phyloP scores from a whole-genome alignment of 805 yeast genomes.

The Teunomyces aglyptinius region DNA sequence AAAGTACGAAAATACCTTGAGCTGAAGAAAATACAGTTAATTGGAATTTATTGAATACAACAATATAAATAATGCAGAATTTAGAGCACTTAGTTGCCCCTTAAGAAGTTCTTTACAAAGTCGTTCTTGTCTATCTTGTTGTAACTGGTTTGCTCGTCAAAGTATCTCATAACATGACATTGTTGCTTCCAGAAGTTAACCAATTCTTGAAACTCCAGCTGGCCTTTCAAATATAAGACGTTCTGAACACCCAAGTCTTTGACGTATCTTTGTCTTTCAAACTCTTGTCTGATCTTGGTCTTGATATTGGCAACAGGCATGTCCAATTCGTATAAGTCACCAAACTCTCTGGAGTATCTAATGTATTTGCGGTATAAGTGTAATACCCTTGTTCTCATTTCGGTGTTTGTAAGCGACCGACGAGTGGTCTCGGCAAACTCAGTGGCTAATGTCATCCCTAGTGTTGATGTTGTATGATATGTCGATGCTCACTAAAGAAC shows the following conservation, averaged over 20 bases:
- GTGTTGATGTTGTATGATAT: conserved; percentile 1
- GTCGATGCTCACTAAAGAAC: conserved; percentile 7
- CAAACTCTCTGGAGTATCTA: conserved; percentile 57
- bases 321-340: conserved; percentile 68
- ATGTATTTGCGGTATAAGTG: conserved; percentile 70
- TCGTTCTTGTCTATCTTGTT: conserved; percentile 54
- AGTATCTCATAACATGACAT: conserved; percentile 79
- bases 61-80: conserved; percentile 3
- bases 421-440: conserved; percentile 82
- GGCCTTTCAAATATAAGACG: conserved; percentile 74
- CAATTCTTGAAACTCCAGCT: conserved; percentile 87
- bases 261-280: conserved; percentile 80
- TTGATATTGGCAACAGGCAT: conserved; percentile 76
- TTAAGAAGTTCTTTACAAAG: conserved; percentile 72
- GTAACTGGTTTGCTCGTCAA: conserved; percentile 62
- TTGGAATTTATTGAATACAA: conserved; percentile 2
- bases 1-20: neutral
- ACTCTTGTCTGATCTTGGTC: conserved; percentile 85
- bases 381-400: conserved; percentile 62
- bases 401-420: conserved; percentile 58
- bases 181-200: conserved; percentile 89
- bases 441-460: conserved; percentile 62
- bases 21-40: neutral
- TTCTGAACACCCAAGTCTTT: conserved; percentile 63
- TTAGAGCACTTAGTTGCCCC: conserved; percentile 45